Evolutionary conservation across 305 asterid species (phyloP).

Genomic region (Fraxinus sp.): DNA sequence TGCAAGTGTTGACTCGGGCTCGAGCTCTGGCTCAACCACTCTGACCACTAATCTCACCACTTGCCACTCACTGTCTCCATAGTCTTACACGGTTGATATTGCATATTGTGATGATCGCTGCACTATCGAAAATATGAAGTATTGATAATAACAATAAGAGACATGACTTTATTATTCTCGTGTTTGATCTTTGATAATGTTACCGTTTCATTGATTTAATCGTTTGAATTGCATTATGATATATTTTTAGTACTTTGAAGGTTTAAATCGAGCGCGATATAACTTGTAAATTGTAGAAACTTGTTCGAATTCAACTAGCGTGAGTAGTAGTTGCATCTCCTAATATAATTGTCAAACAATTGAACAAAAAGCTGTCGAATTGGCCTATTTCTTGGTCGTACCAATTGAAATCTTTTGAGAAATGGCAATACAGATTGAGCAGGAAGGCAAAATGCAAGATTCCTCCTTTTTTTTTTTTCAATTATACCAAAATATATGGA

Average conservation of each 20-base stretch:
- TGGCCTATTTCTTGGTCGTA: neutral
- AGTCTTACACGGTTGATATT: neutral
- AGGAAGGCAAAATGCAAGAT: neutral
- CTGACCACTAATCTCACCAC: constrained; percentile 19
- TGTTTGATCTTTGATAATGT: neutral
- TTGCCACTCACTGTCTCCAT: constrained; percentile 23
- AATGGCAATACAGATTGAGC: neutral
- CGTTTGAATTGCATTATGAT: neutral
- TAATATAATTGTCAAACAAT: neutral
- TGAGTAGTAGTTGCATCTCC: neutral
- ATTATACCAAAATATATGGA: neutral
- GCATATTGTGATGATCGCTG: neutral
- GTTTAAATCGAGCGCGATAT: neutral
- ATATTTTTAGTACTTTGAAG: neutral
- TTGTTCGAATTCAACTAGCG: neutral
- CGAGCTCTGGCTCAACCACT: constrained; percentile 4
- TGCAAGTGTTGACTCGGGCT: constrained; percentile 15
- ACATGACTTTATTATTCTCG: neutral
- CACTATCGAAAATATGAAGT: neutral
- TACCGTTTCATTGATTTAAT: neutral
- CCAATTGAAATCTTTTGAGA: neutral
- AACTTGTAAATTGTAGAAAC: neutral
- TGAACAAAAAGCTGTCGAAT: neutral
- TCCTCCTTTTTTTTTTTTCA: too few relatives aligned
- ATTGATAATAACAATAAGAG: neutral